Evolutionary conservation across 805 yeast genomes (phyloP).

Genomic region (Wickerhamiella lipophila): DNA sequence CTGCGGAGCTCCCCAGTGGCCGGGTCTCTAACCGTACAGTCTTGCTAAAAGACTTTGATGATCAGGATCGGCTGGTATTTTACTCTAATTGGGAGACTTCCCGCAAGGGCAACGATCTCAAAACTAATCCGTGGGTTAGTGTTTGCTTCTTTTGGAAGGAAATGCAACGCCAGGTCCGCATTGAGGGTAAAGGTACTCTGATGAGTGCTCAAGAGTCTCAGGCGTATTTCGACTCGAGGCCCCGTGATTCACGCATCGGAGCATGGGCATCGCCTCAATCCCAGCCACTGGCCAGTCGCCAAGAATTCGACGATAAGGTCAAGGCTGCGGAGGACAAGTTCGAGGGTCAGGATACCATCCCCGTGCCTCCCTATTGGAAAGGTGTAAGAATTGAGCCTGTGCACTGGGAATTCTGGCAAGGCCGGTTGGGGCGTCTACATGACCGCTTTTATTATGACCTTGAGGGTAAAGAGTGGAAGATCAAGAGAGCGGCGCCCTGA

Average conservation of each 20-base stretch:
- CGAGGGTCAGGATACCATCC: constrained; percentile 49
- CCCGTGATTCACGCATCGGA: constrained; percentile 85
- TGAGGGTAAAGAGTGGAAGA: constrained; percentile 43
- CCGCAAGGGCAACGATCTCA: constrained; percentile 62
- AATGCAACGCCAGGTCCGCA: constrained; percentile 81
- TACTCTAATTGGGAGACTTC: constrained; percentile 88
- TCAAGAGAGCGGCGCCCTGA: constrained; percentile 64
- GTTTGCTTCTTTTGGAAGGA: constrained; percentile 87
- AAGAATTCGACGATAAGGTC: constrained; percentile 47
- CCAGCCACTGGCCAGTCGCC: constrained; percentile 42
- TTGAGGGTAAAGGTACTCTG: constrained; percentile 73
- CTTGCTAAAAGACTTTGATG: constrained; percentile 78
- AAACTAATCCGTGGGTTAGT: constrained; percentile 65
- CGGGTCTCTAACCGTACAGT: constrained; percentile 75
- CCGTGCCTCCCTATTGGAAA: constrained; percentile 94
- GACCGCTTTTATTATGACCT: constrained; percentile 71
- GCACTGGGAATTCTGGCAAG: constrained; percentile 97
- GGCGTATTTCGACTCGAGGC: constrained; percentile 73
- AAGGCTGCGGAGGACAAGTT: constrained; percentile 42
- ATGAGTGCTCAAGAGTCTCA: constrained; percentile 62
- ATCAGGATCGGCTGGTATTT: constrained; percentile 59
- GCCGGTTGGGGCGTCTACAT: constrained; percentile 77
- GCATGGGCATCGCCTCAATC: constrained; percentile 97
- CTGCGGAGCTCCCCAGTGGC: constrained; percentile 84
- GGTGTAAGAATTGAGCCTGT: constrained; percentile 79